Evolutionary conservation across 331 rosid genomes (phyloP).

Genomic region (Pyracantha coccinea): DNA sequence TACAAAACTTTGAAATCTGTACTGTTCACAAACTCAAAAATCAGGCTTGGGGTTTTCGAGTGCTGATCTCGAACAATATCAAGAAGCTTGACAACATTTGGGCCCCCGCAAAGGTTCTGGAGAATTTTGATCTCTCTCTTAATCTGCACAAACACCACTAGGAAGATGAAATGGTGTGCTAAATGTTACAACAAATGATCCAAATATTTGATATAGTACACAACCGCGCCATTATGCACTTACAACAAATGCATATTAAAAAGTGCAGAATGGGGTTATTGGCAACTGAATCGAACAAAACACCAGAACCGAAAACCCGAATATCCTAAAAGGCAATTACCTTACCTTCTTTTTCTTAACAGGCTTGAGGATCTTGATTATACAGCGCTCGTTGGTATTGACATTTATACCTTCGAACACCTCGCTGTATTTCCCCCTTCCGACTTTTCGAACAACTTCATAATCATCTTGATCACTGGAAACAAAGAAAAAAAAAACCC

Average conservation of each 20-base stretch:
- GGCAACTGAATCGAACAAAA: not conserved
- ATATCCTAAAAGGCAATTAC: not conserved
- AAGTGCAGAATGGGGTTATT: not conserved
- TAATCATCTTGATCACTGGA: slow-evolving; percentile 87
- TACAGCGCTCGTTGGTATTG: slow-evolving; percentile 72
- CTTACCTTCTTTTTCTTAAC: slow-evolving; percentile 84
- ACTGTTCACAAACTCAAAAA: slow-evolving; percentile 89
- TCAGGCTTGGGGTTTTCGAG: slow-evolving; percentile 88
- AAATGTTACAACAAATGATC: not conserved
- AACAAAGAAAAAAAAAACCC: not conserved
- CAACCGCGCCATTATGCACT: not conserved
- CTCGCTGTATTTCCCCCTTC: slow-evolving; percentile 91
- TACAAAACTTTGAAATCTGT: slow-evolving; percentile 88
- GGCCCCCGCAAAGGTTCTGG: slow-evolving; percentile 89
- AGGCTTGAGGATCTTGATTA: slow-evolving; percentile 92
- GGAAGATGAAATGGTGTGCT: slow-evolving; percentile 3
- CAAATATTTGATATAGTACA: not conserved
- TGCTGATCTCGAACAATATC: slow-evolving; percentile 92
- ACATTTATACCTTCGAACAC: slow-evolving; percentile 85
- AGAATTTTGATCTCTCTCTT: slow-evolving; percentile 93
- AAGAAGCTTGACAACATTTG: slow-evolving; percentile 78
- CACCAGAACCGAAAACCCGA: not conserved
- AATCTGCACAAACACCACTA: slow-evolving; percentile 43
- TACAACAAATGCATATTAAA: not conserved
- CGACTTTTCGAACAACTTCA: slow-evolving; percentile 87